Evolutionary conservation across 371 early-diverging fungal species (phyloP), one percentile per base, ranked within the genome.

Genomic region (Dichotomocladium elegans): DNA sequence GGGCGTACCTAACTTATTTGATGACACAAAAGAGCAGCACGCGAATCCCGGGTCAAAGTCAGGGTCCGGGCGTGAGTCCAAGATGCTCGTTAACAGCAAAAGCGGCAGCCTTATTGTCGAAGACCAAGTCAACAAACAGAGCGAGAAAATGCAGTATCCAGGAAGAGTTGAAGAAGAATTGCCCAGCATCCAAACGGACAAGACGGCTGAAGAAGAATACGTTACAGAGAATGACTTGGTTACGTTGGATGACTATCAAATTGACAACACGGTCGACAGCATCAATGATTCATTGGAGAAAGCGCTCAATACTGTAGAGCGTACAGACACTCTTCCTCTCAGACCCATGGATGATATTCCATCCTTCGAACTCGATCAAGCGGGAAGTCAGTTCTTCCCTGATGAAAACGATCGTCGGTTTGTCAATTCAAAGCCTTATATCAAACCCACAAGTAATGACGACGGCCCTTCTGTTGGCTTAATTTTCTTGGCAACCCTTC

Each of bases 271-370:
- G 9, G 35, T 53, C 15, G 30, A 53, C 19, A 46, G 34, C 11
- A 53, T 53, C 12, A 53, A 53, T 15, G 45, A 53, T 10, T 22
- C 44, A 2, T 27, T 53, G 29, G 53, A 44, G 15, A 53, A 53
- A 37, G 53, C 53, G 12, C 29, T 53, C 37, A 27, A 53, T 34
- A 31, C 10, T 8, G 3, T 44, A 9, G 45, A 53, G 27, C 31
- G 31, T 8, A 12, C 37, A 7, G 37, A n/a, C n/a, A n/a, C n/a
- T n/a, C n/a, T n/a, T n/a, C n/a, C n/a, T n/a, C n/a, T n/a, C n/a
- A n/a, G n/a, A n/a, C n/a, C n/a, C n/a, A n/a, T n/a, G n/a, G n/a
- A n/a, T n/a, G n/a, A n/a, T n/a, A n/a, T n/a, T n/a, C n/a, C n/a
- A n/a, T n/a, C n/a, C n/a, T n/a, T n/a, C n/a, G n/a, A n/a, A n/a